phyloP scores from a whole-genome alignment of 2,329 filamentous ascomycete species.

The Exophiala phaeomuriformis region DNA sequence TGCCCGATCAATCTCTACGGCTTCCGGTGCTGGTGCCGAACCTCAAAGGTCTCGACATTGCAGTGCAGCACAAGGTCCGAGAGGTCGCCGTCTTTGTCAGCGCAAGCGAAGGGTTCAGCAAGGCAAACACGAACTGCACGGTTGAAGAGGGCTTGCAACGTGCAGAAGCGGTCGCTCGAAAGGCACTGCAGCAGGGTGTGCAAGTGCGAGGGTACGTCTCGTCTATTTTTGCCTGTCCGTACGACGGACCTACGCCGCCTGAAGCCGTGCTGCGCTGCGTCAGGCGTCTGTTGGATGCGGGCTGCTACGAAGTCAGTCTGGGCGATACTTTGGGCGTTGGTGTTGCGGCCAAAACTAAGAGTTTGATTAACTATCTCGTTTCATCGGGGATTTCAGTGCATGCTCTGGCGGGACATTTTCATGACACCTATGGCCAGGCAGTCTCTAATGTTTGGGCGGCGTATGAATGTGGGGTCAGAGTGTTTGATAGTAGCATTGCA shows the following conservation, averaged over 20 bases:
- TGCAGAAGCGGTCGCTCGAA: constrained; percentile 30
- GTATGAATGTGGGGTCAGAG: constrained; percentile 67
- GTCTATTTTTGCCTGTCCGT: constrained; percentile 40
- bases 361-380: constrained; percentile 31
- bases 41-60: constrained; percentile 48
- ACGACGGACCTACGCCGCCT: constrained; percentile 48
- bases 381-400: constrained; percentile 54
- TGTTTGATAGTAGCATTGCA: constrained; percentile 71
- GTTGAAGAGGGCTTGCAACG: constrained; percentile 34
- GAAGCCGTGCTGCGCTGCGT: constrained; percentile 45
- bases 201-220: constrained; percentile 34
- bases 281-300: constrained; percentile 67
- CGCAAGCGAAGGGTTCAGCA: constrained; percentile 39
- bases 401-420: constrained; percentile 75
- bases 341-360: constrained; percentile 42
- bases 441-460: constrained; percentile 74
- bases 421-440: constrained; percentile 81
- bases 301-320: constrained; percentile 82
- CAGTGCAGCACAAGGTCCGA: constrained; percentile 37
- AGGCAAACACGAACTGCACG: constrained; percentile 38
- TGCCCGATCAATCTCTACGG: constrained; percentile 15
- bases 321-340: constrained; percentile 91
- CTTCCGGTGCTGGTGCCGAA: constrained; percentile 39
- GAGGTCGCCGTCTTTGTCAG: constrained; percentile 40
- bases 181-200: constrained; percentile 29